These are phyloP conservation scores for Entophlyctis helioformis DNA, from an alignment of 192 early-diverging fungal genomes.

Conservation along the genomic window DNA sequence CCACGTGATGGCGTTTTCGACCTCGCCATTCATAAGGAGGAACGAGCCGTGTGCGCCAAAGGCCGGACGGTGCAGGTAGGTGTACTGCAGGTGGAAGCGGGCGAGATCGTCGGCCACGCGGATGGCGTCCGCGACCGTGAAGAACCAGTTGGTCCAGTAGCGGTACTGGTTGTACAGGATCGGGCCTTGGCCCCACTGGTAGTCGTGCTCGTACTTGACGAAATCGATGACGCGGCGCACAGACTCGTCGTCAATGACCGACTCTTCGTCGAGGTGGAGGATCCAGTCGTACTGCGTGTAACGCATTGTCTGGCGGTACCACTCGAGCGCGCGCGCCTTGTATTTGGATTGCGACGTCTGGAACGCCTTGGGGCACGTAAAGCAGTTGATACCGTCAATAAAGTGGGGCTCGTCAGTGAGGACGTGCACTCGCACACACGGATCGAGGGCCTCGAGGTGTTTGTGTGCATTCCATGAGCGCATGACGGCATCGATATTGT, in stretches of 20 bases:
- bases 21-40: constrained; percentile 36
- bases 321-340: constrained; percentile 46
- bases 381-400: constrained; percentile 46
- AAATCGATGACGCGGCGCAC: constrained; percentile 31
- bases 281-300: constrained; percentile 46
- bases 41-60: constrained; percentile 46
- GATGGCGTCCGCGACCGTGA: constrained; percentile 42
- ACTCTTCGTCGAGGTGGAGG: constrained; percentile 45
- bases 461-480: constrained; percentile 40
- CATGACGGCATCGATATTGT: constrained; percentile 38
- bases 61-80: constrained; percentile 38
- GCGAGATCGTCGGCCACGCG: constrained; percentile 42
- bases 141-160: constrained; percentile 45
- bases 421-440: constrained; percentile 41
- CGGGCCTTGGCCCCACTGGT: constrained; percentile 36
- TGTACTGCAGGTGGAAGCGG: constrained; percentile 47
- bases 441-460: constrained; percentile 40
- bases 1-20: constrained; percentile 46
- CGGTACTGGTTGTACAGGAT: constrained; percentile 49
- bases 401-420: constrained; percentile 46
- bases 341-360: constrained; percentile 27
- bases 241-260: constrained; percentile 37
- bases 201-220: constrained; percentile 33
- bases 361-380: constrained; percentile 40
- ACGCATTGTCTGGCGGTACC: constrained; percentile 42